Percentiles rank a stretch among this genome's conserved stretches.
Evolutionary conservation across 2,329 filamentous ascomycete species (phyloP).

Genomic region (Periglandula ipomoeae): DNA sequence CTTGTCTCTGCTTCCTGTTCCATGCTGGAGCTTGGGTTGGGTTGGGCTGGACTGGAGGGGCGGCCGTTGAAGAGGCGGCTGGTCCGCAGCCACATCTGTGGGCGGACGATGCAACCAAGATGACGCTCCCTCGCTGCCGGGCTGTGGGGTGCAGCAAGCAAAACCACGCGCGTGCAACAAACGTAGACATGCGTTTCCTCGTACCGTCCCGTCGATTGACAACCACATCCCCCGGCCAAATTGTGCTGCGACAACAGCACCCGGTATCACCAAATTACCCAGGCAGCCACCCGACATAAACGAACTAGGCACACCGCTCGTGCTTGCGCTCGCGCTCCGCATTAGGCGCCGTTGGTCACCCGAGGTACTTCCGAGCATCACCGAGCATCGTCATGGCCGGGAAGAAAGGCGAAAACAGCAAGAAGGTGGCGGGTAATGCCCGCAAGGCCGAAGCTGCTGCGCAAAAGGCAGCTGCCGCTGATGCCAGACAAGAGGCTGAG

Average conservation of each 20-base stretch:
- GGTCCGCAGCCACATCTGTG: slow-evolving; percentile 1
- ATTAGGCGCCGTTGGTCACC: background rate
- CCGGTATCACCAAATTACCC: slow-evolving; percentile 2
- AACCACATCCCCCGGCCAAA: slow-evolving; percentile 1
- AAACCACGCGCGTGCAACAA: background rate
- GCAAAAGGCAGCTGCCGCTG: slow-evolving; percentile 63
- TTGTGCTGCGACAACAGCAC: slow-evolving; percentile 1
- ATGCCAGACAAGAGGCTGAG: slow-evolving; percentile 53
- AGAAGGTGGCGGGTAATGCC: slow-evolving; percentile 84
- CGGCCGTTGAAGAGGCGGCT: background rate
- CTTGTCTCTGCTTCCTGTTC: no score
- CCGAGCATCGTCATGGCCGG: slow-evolving; percentile 46
- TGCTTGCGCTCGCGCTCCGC: no score
- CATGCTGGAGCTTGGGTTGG: no score
- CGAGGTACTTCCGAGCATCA: slow-evolving; percentile 6
- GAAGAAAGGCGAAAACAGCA: slow-evolving; percentile 74
- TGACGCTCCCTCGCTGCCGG: background rate
- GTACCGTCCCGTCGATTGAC: background rate
- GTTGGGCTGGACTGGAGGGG: background rate
- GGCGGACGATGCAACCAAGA: background rate
- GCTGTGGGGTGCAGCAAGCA: slow-evolving; percentile 4
- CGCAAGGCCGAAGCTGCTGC: slow-evolving; percentile 86
- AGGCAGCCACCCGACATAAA: slow-evolving; percentile 3
- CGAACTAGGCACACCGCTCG: background rate
- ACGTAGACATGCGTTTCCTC: background rate